Conservation (phyloP, 1,284 basidiomycete genomes). For the Vanrija sp. region DNA sequence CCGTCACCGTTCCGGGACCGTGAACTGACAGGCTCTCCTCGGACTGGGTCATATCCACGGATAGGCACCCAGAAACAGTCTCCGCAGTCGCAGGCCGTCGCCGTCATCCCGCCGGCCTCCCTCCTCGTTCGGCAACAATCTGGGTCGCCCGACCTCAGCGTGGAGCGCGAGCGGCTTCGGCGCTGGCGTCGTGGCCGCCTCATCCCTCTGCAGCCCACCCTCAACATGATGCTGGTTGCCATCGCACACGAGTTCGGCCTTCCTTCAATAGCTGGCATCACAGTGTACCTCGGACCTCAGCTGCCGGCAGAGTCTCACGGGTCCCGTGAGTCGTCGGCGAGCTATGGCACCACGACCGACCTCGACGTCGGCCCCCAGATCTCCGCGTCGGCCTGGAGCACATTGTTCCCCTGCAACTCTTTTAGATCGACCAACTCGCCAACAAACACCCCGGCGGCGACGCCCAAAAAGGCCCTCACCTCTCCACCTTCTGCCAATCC, state of each 20-base stretch:
- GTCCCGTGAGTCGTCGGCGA: not conserved
- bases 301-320: not conserved
- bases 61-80: not conserved
- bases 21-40: not conserved
- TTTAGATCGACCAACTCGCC: conserved; percentile 11
- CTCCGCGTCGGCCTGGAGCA: conserved; percentile 34
- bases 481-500: too few species aligned
- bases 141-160: not conserved
- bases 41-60: conserved; percentile 3
- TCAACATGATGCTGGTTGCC: conserved; percentile 42
- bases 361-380: conserved; percentile 36
- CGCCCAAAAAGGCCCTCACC: conserved; percentile 14
- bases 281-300: conserved; percentile 32
- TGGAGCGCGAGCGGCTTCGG: conserved; percentile 18
- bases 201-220: conserved; percentile 40
- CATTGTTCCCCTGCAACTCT: conserved; percentile 25
- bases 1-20: conserved; percentile 1
- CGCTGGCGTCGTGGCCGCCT: conserved; percentile 42
- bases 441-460: conserved; percentile 20
- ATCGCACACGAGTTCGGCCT: conserved; percentile 47
- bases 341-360: conserved; percentile 1
- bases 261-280: conserved; percentile 40
- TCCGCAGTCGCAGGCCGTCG: conserved; percentile 27
- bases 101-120: conserved; percentile 38
- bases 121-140: conserved; percentile 14